Evolutionary conservation across 2,329 filamentous ascomycete genomes (phyloP), one percentile per base, ranked within the genome.

Genomic region (Xylariaceae sp.): DNA sequence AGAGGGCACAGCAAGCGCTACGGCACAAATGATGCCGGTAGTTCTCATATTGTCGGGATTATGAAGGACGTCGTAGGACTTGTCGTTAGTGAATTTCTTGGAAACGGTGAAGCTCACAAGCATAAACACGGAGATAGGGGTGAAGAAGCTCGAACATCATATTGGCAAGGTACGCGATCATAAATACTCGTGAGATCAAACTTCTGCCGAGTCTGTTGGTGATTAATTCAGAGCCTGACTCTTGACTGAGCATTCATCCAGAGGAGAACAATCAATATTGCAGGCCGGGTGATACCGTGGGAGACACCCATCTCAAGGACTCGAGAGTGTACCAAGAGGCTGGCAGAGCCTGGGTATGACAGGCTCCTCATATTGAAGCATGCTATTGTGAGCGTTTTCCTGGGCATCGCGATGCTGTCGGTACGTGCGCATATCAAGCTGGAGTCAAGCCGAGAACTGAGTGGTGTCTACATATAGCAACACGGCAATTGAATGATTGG

Each of bases 11-110:
- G 42, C 52, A 38, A 59, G 55, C 47, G 47, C 54, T 38, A 56
- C 45, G 33, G 48, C 43, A 38, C 51, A 39, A 36, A 48, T 36
- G 44, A 55, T 18, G 41, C 46, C 45, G 38, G 29, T 38, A 29
- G 37, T 47, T 51, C 57, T 57, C 56, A 59, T 57, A 30, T 54
- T 80, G 74, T 46, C 36, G 15, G 18, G 19, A 18, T 12, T 49
- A 40, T 47, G 36, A 33, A 50, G 44, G 42, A 43, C 44, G 37
- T 42, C 48, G 37, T 52, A 42, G 44, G 44, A 34, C 41, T 42
- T 30, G 32, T 36, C 42, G 38, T 47, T 50, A 34, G 50, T 53
- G 29, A 17, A 34, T 43, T 43, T 43, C 36, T 38, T 40, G 43
- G 38, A 13, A 36, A 31, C 28, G 13, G 42, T 38, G 39, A 18